Base-by-base conservation (phyloP, 805 yeast genomes). In the Starmerella gropengiesseri region DNA sequence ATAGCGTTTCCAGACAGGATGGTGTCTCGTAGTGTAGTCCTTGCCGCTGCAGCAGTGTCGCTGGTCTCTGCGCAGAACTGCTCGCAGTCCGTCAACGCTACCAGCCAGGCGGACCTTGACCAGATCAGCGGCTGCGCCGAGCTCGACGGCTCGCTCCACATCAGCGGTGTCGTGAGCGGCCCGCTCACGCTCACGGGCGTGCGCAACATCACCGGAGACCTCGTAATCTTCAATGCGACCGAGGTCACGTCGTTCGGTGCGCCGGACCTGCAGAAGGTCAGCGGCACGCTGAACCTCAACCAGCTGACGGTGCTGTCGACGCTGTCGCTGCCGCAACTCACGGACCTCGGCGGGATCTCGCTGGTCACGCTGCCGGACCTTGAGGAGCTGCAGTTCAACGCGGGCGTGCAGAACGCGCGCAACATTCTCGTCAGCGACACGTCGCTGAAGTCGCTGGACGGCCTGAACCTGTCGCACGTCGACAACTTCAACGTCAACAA, bases 351-450 rank as follows among this genome's bases (percentile, higher is more conserved):
- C 60, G 65, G 84, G 44, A 74, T 91, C 59, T 66, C 70, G 64
- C 78, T 82, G 69, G 73, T 75, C 59, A 85, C 95, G 55, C 74
- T 91, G 63, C 95, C 96, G 60, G 89, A 86, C 54, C 76, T 89
- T 59, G 64, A 68, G 54, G 58, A 65, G 43, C 74, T 86, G 54
- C 77, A 80, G 65, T 81, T 89, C 65, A 63, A 70, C 59, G 51
- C 68, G 36, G 82, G 82, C 64, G 74, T 91, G 58, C 71, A 82
- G 56, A 70, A 77, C 55, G 87, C 93, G 60, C 74, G 75, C 60
- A 65, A 74, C 45, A 71, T 89, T 55, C 61, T 68, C 61, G 61
- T 67, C 50, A 58, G 69, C 45, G 68, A 64, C 59, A 59, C 73
- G 49, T 55, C 61, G 51, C 53, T 65, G 55, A 37, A 60, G 61